Base-by-base conservation (phyloP, 2,329 filamentous ascomycete genomes). In the Orbilia brochopaga region DNA sequence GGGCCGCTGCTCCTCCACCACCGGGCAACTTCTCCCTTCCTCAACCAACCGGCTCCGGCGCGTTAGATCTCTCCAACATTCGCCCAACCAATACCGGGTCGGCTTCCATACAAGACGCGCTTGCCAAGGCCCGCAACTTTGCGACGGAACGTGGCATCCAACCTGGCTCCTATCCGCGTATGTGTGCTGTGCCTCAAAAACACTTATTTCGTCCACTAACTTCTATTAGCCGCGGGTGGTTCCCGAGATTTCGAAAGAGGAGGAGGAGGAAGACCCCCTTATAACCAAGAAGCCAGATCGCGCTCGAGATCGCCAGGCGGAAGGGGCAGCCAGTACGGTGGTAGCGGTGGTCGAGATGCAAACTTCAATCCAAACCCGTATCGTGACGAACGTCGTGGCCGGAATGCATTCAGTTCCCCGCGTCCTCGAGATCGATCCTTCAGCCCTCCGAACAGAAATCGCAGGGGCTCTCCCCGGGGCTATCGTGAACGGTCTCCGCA, bases 91-190 rank as follows among this genome's bases (percentile, higher is more conserved):
- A 85, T 78, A 90, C 90, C 30, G 91, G 91, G 67, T 91, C 89
- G 19, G 88, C 95, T 76, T 93, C 88, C 79, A 88, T 96, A 74
- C 86, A 89, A 67, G 91, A 95, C 79, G 90, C 91, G 54, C 88
- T 96, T 76, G 90, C 91, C 42, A 91, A 92, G 79, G 91, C 91
- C 52, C 90, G 90, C 78, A 89, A 80, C 58, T 85, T 84, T 76
- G 73, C 70, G 40, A 62, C 61, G 2, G 69, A 66, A 40, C 48
- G 67, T 42, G 67, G 62, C 11, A 62, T 46, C 46, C 76, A 70
- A 74, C 79, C 69, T 24, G 51, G 52, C 24, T 27, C 62, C 21
- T 73, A 62, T 24, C 64, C 60, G 23, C 48, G 64, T 73, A 59
- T 30, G 63, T 57, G 17, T 37, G 19, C 21, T 10, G 15, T n/a